Conservation (phyloP, 2,329 filamentous ascomycete genomes). For the Pestalotiopsis sp. region DNA sequence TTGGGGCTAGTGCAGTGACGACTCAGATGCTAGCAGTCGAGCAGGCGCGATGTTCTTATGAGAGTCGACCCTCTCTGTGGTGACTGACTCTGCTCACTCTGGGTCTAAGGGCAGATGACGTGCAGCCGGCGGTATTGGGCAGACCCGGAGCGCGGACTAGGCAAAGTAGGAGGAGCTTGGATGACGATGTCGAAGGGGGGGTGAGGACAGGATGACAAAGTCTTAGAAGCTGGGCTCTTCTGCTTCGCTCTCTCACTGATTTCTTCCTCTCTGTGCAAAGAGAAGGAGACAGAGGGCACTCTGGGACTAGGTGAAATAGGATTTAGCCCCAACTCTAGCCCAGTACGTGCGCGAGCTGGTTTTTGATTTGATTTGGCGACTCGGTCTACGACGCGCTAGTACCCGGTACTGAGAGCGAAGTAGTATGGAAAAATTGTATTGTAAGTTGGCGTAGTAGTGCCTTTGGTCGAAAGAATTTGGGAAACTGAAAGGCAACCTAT, state of each 20-base stretch:
- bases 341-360: conserved; percentile 7
- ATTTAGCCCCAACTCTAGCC: conserved; percentile 4
- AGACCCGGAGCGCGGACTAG: neutral
- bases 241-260: neutral
- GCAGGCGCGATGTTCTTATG: conserved; percentile 5
- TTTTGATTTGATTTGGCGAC: conserved; percentile 5
- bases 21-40: conserved; percentile 4
- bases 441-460: neutral
- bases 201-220: neutral
- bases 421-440: neutral
- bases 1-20: conserved; percentile 8
- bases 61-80: neutral
- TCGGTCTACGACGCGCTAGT: conserved; percentile 7
- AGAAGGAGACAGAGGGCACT: neutral
- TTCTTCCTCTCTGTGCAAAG: neutral
- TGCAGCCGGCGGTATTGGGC: conserved; percentile 4
- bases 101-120: conserved; percentile 6
- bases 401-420: conserved; percentile 2
- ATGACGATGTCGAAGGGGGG: conserved; percentile 5
- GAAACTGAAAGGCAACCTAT: neutral
- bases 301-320: conserved; percentile 6
- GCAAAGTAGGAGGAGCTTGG: neutral
- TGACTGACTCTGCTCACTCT: conserved; percentile 7
- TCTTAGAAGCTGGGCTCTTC: neutral
- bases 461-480: neutral